Conservation (phyloP, 1,284 basidiomycete species). For the Irpex rosettiformis region DNA sequence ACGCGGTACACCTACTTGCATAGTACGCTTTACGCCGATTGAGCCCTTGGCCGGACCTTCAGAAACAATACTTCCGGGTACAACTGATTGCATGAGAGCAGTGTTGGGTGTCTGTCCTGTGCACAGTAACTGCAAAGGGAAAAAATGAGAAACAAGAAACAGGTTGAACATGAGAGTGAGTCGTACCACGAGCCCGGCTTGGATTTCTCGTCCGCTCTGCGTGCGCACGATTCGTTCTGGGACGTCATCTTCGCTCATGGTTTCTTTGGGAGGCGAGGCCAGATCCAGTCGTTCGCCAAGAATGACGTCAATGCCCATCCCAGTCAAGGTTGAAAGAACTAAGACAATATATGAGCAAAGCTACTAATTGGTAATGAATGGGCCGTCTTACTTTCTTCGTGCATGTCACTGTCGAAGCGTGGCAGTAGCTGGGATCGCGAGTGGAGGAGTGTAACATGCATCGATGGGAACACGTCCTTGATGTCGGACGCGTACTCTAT, state of each 20-base stretch:
- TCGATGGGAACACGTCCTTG: conserved; percentile 53
- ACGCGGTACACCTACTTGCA: conserved; percentile 47
- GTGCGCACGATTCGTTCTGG: conserved; percentile 47
- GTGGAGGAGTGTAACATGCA: conserved; percentile 65
- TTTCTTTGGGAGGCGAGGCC: conserved; percentile 29
- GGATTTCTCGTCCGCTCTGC: conserved; percentile 52
- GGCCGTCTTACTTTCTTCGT: conserved; percentile 43
- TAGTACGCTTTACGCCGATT: conserved; percentile 53
- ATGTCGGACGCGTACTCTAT: conserved; percentile 70
- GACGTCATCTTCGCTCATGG: conserved; percentile 27
- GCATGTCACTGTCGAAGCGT: conserved; percentile 53
- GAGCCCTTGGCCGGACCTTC: conserved; percentile 36
- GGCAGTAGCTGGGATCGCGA: conserved; percentile 59
- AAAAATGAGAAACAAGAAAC: neutral
- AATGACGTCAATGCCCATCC: conserved; percentile 44
- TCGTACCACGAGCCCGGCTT: conserved; percentile 59
- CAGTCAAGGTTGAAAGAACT: conserved; percentile 43
- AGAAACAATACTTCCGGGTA: conserved; percentile 47
- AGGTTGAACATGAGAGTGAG: neutral
- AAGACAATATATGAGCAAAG: neutral
- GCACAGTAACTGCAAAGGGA: conserved; percentile 56
- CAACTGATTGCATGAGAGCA: conserved; percentile 46
- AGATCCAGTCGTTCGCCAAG: conserved; percentile 56
- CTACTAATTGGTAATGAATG: conserved; percentile 25
- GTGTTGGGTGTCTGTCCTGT: conserved; percentile 78